Base-by-base conservation (phyloP, 768 basidiomycete genomes). In the Sistotremastrum suecicum region DNA sequence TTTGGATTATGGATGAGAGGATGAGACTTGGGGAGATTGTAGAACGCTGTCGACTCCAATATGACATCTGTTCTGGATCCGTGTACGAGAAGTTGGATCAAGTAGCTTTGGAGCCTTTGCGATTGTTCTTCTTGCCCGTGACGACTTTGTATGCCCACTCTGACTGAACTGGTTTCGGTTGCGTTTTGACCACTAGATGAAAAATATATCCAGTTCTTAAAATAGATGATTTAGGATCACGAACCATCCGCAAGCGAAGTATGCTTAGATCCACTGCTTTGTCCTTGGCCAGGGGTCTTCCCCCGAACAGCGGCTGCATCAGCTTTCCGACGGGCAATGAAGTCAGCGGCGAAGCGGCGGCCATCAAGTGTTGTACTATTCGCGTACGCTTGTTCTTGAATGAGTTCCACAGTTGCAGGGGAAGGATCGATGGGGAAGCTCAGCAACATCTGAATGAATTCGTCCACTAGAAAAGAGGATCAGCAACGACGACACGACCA, bases 351-450 rank as follows among this genome's bases (percentile, higher is more conserved):
- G 58, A 98, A 99, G 35, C 94, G 78, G 43, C 92, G 74, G 4
- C 95, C 95, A 57, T 98, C 91, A 43, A 99, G 75, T 2, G 87
- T 98, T 20, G 90, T 86, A 52, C 89, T 94, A 57, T 85, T 91
- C 44, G 83, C 80, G 57, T 98, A 99, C 50, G 98, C 91, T 38
- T 85, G 72, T 60, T 98, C 95, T 28, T 87, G 85, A 52, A 99
- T 98, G 58, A 95, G 81, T 63, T 99, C 95, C 39, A 78, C 64
- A 0, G 84, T 88, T 10, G 76, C 78, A 53, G 76, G 66, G 54
- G 84, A 86, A 12, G 83, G 86, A 52, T 98, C 91, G 43, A 97
- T 63, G 3, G 94, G 86, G 70, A 99, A 98, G 1, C 85, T 80
- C 29, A 99, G 74, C 28, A 99, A 68, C 89, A 98, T 94, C 40